These are phyloP conservation scores for Colletotrichum musicola DNA, from an alignment of 2,329 filamentous ascomycete genomes.

Conservation along the genomic window DNA sequence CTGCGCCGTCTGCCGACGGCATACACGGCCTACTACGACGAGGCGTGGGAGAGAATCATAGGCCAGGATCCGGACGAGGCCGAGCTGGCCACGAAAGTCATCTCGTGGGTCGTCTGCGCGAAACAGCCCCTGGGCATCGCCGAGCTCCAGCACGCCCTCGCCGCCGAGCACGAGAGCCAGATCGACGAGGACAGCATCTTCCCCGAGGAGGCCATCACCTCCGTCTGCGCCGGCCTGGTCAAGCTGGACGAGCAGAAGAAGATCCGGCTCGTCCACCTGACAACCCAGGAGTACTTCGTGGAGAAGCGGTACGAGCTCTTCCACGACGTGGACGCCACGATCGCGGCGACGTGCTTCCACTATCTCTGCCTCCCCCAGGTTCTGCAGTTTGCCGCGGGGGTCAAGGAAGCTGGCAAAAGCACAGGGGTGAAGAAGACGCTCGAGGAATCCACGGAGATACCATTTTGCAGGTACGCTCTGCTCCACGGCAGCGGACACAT, in stretches of 20 bases:
- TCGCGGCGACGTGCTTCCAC: conserved; percentile 40
- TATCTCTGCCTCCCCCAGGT: conserved; percentile 45
- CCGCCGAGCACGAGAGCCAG: conserved; percentile 44
- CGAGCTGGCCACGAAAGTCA: conserved; percentile 42
- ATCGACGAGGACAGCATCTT: conserved; percentile 49
- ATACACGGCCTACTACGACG: conserved; percentile 45
- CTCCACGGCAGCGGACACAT: too few species aligned
- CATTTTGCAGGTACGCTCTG: too few species aligned
- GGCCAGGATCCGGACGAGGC: conserved; percentile 42
- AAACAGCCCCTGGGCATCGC: conserved; percentile 43
- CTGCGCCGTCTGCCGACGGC: neutral
- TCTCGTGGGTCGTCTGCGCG: conserved; percentile 52
- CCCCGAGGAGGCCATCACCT: conserved; percentile 44
- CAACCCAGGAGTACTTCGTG: conserved; percentile 55
- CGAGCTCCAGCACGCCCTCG: conserved; percentile 55
- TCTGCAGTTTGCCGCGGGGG: neutral
- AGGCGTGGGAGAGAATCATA: conserved; percentile 52
- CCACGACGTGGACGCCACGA: neutral
- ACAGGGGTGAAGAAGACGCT: too few species aligned
- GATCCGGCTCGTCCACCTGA: conserved; percentile 56
- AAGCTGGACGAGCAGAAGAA: conserved; percentile 49
- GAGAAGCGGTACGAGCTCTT: conserved; percentile 26
- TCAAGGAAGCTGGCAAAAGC: too few species aligned
- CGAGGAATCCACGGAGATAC: too few species aligned
- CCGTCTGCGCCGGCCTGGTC: conserved; percentile 53